phyloP scores from a whole-genome alignment of 768 basidiomycete genomes.

The Collybiopsis confluens region DNA sequence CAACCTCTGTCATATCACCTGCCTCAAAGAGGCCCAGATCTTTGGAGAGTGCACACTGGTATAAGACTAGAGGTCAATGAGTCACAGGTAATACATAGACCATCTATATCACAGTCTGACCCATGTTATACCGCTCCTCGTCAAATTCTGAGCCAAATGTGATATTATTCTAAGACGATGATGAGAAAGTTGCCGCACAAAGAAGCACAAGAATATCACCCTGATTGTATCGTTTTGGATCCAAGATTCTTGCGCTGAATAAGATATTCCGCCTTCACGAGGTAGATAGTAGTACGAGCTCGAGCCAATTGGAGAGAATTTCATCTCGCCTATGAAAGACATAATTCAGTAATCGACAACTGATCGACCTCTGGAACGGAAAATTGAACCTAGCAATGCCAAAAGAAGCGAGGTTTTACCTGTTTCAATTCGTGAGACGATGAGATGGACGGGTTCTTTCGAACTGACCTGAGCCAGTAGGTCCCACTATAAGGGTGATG shows the following conservation, averaged over 20 bases:
- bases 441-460: too few species aligned
- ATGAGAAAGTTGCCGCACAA: not conserved
- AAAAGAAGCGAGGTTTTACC: constrained; percentile 47
- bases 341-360: not conserved
- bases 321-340: constrained; percentile 35
- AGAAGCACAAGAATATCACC: constrained; percentile 18
- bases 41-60: constrained; percentile 36
- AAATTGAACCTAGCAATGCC: constrained; percentile 37
- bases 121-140: constrained; percentile 34
- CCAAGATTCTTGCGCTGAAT: constrained; percentile 65
- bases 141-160: constrained; percentile 39
- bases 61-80: constrained; percentile 20
- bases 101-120: constrained; percentile 17
- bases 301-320: constrained; percentile 32
- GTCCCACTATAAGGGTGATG: constrained; percentile 41
- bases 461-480: constrained; percentile 25
- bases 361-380: constrained; percentile 1
- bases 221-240: constrained; percentile 55
- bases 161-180: constrained; percentile 50
- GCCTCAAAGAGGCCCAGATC: constrained; percentile 44
- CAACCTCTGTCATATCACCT: constrained; percentile 48
- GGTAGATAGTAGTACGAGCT: constrained; percentile 51
- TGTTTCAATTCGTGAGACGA: not conserved
- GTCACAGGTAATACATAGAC: not conserved
- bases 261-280: constrained; percentile 51